Base-by-base conservation (phyloP, 225 moss, liverwort and hornwort species). In the Marchantia polymorpha region DNA sequence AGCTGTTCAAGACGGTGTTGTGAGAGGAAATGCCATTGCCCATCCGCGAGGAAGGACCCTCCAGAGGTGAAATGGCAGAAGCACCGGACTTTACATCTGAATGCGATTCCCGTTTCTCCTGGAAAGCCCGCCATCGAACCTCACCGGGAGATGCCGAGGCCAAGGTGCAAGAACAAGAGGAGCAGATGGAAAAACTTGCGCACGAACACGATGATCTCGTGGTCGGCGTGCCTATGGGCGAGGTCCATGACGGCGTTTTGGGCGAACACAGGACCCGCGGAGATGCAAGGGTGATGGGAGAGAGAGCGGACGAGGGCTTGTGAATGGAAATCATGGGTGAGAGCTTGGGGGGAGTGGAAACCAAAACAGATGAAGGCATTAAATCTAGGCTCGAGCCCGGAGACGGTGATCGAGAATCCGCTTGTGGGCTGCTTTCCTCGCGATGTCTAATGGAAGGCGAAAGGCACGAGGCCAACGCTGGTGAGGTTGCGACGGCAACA, bases 401-500 rank as follows among this genome's bases (percentile, higher is more conserved):
- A 15, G 64, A 69, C 16, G 80, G 80, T n/a, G 83, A 74, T 47
- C 86, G 73, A 0, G 73, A 54, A 78, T 86, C 86, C 5, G 55
- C 78, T 25, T 74, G 77, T 15, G 77, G 75, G 75, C 76, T 75
- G 12, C 13, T 49, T 15, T 87, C 86, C 22, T 87, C 83, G 17
- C 81, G 75, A 15, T 83, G 83, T 30, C 77, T 64, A 49, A 83
- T 22, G 16, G 83, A 87, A 29, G 86, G 86, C 47, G 83, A 86
- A 61, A 79, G 85, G 48, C 82, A 60, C 23, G 64, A 69, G 6
- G 78, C 79, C 81, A 87, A 79, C 20, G 76, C 78, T 66, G 86
- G 86, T 17, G 86, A 87, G 26, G 75, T 84, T 26, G 83, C 81
- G 13, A 86, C 86, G 10, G 81, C 83, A 25, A 77, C 83, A 55